Evolutionary conservation across 345 rosid genomes (phyloP), one percentile per base, ranked within the genome.

Genomic region (Salix koriyanagi): DNA sequence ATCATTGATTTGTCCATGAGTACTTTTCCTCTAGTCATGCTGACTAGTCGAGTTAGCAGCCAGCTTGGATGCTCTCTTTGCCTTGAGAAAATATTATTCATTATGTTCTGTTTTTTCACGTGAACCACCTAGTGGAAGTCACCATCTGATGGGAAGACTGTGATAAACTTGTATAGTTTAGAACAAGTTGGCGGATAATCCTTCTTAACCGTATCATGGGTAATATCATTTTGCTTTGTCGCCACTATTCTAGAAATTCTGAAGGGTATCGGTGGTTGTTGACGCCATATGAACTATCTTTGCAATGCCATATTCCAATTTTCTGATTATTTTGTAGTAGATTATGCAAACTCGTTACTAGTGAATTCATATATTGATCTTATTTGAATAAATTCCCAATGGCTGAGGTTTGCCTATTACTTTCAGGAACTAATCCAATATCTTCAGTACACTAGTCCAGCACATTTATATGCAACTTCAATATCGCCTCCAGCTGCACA

Each of bases 381-480:
- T n/a, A 30, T 13, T 4, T 28, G 44, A 41, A 10, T 41, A 18
- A 28, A 5, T 41, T n/a, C 25, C 16, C 28, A 41, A n/a, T 37
- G 56, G 60, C 65, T 58, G 73, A 66, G 44, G 36, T 66, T 48
- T 32, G 25, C 65, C 23, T 62, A 4, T 70, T 32, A 4, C 73
- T 60, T 72, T 73, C 86, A 96, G 98, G 97, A 96, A 64, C 92
- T 96, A 65, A 86, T 93, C 71, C 89, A 89, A 73, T 91, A 87
- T 78, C 82, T 95, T 78, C 90, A 88, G 87, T 74, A 87, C 78
- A 87, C 85, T 41, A 87, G 98, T 69, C 98, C 97, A 39, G 98
- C 98, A 80, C 97, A 95, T 89, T 87, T 95, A 34, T 95, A 91
- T 75, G 99, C 94, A 72, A 95, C 99, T n/a, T 89, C 98, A 37